Conservation (phyloP, 768 basidiomycete species). For the Hortiboletus flavorubellus region DNA sequence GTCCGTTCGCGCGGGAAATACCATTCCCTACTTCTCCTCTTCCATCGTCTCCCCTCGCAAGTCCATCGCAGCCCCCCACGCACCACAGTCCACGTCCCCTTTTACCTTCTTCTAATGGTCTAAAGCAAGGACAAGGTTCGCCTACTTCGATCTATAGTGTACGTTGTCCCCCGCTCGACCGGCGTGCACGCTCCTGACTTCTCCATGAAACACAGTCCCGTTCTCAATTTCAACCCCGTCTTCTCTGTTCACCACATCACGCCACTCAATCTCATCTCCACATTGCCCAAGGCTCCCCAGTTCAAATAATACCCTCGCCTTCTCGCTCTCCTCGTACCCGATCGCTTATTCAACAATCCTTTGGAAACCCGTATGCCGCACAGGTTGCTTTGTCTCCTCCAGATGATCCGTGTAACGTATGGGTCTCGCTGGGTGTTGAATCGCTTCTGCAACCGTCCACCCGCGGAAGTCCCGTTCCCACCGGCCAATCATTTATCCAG, state of each 20-base stretch:
- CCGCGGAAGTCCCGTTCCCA: background rate
- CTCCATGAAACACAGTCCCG: background rate
- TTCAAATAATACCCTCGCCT: conserved; percentile 3
- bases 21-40: conserved; percentile 11
- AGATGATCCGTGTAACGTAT: background rate
- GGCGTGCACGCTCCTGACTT: background rate
- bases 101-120: conserved; percentile 8
- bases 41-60: conserved; percentile 11
- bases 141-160: conserved; percentile 12
- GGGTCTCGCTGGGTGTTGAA: conserved; percentile 10
- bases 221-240: conserved; percentile 6
- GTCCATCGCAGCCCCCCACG: background rate
- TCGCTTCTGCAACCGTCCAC: background rate
- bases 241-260: conserved; percentile 3
- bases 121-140: conserved; percentile 5
- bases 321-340: conserved; percentile 12
- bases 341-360: conserved; percentile 17
- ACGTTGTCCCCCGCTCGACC: background rate
- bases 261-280: conserved; percentile 5
- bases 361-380: background rate
- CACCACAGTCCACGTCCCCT: background rate
- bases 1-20: conserved; percentile 9
- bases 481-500: background rate
- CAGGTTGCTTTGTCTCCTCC: background rate
- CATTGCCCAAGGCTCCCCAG: background rate